These are phyloP conservation scores for Cyclospora cayetanensis DNA, from an alignment of 169 alveolate species.

Conservation along the genomic window DNA sequence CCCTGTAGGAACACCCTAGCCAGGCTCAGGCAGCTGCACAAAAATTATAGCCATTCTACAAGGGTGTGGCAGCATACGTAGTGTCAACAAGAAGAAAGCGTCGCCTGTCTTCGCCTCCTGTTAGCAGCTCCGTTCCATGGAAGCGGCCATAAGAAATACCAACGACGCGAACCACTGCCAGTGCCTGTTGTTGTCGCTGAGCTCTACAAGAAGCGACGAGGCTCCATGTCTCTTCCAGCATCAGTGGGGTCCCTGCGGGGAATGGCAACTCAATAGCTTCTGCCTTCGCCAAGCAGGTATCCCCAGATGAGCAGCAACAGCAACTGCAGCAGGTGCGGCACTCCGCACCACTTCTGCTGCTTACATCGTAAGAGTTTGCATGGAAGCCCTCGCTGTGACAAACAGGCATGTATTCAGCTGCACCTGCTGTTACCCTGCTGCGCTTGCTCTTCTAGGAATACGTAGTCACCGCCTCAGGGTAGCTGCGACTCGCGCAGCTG, in stretches of 20 bases:
- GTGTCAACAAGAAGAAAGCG: background rate
- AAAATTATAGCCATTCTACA: no score
- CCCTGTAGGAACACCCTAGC: no score
- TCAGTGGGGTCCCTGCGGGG: background rate
- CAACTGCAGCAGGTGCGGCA: background rate
- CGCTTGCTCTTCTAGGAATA: background rate
- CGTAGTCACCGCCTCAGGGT: background rate
- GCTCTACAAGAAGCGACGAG: background rate
- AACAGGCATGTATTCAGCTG: background rate
- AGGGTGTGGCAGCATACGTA: no score
- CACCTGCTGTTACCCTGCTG: background rate
- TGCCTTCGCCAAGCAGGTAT: background rate
- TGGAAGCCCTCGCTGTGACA: background rate
- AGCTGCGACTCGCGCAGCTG: background rate
- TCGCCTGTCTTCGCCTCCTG: background rate
- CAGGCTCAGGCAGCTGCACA: no score
- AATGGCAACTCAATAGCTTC: background rate
- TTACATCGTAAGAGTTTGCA: background rate
- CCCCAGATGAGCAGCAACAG: background rate
- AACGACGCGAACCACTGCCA: background rate
- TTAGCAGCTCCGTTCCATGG: background rate
- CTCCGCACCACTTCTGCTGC: background rate
- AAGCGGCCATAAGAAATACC: background rate
- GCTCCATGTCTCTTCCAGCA: background rate
- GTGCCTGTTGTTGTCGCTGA: background rate